Percentiles rank a stretch among this genome's conserved stretches.
Conservation (phyloP, 2,329 filamentous ascomycete species). For the Cladorrhinum sp. region DNA sequence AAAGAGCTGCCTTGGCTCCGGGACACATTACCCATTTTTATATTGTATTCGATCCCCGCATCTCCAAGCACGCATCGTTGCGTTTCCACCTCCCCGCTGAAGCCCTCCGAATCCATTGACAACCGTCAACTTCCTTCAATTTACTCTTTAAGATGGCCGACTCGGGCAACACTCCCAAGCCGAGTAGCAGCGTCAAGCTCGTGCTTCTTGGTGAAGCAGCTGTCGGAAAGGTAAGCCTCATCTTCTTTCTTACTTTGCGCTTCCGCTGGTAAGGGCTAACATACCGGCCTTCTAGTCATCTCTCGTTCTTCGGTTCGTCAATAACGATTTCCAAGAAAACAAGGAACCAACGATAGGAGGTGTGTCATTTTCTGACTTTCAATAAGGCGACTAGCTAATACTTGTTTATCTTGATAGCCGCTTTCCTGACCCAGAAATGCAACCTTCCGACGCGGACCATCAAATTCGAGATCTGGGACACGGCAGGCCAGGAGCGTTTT, state of each 20-base stretch:
- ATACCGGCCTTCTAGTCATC: constrained; percentile 67
- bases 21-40: neutral
- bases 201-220: constrained; percentile 96
- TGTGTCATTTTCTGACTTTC: constrained; percentile 42
- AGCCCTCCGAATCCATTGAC: neutral
- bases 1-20: neutral
- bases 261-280: constrained; percentile 21
- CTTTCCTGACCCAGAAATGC: constrained; percentile 98
- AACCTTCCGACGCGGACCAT: constrained; percentile 89
- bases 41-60: neutral
- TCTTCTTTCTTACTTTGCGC: neutral
- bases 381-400: constrained; percentile 4
- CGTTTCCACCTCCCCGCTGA: neutral
- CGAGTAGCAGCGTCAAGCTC: constrained; percentile 99
- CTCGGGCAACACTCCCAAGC: constrained; percentile 71
- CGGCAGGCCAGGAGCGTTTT: constrained; percentile 95
- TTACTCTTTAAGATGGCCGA: constrained; percentile 62
- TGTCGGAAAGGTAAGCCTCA: constrained; percentile 80
- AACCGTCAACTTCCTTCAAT: neutral
- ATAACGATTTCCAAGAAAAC: constrained; percentile 99
- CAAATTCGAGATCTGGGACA: constrained; percentile 97
- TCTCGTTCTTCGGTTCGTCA: constrained; percentile 95
- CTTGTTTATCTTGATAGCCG: constrained; percentile 56
- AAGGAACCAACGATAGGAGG: constrained; percentile 99
- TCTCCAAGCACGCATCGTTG: neutral